Conservation (phyloP, 305 asterid genomes). For the Euphrasia arctica region DNA sequence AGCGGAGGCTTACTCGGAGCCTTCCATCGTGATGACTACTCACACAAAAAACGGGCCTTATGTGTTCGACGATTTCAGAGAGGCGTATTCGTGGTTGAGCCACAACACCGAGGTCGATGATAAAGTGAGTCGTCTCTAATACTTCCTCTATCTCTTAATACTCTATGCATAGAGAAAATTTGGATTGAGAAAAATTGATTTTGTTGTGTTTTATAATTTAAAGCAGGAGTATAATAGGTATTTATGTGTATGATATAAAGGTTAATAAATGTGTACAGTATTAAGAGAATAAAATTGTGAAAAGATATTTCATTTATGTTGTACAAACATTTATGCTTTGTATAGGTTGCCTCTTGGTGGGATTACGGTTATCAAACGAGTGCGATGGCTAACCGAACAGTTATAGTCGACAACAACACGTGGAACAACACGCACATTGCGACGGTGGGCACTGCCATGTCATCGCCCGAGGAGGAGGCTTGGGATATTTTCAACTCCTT, state of each 20-base stretch:
- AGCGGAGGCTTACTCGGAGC: slow-evolving; percentile 98
- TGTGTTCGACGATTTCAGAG: slow-evolving; percentile 98
- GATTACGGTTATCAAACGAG: slow-evolving; percentile 99
- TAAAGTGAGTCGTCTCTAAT: slow-evolving; percentile 65
- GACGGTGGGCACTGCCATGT: slow-evolving; percentile 99
- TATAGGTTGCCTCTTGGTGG: slow-evolving; percentile 99
- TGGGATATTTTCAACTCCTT: slow-evolving; percentile 92
- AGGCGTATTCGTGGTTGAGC: slow-evolving; percentile 96
- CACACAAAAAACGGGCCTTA: slow-evolving; percentile 80
- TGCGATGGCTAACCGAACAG: slow-evolving; percentile 99
- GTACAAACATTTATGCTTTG: too few relatives aligned
- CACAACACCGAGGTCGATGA: slow-evolving; percentile 97
- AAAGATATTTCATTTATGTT: too few relatives aligned
- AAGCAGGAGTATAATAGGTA: too few relatives aligned
- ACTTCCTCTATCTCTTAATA: too few relatives aligned
- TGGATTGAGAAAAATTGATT: too few relatives aligned
- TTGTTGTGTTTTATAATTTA: too few relatives aligned
- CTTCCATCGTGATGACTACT: slow-evolving; percentile 89
- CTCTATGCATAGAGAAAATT: too few relatives aligned
- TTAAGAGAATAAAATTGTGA: too few relatives aligned
- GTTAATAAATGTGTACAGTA: too few relatives aligned
- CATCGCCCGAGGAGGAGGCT: slow-evolving; percentile 95
- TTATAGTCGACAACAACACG: slow-evolving; percentile 93
- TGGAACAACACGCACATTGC: slow-evolving; percentile 99
- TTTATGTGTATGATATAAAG: too few relatives aligned